phyloP scores from a whole-genome alignment of 2,329 filamentous ascomycete species.

The Colletotrichum sublineola region DNA sequence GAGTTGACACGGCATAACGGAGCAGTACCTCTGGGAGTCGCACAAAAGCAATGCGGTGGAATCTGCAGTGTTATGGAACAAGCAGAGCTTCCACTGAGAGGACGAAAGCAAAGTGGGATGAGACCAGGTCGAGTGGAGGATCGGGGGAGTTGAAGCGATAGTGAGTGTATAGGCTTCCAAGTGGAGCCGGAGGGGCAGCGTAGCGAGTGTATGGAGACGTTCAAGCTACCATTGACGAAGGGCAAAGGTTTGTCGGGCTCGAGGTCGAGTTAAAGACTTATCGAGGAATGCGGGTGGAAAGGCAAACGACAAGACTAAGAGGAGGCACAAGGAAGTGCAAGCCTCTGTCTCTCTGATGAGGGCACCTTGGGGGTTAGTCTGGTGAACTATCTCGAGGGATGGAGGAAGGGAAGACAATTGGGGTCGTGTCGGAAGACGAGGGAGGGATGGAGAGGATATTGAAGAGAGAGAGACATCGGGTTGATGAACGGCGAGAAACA shows the following conservation, averaged over 20 bases:
- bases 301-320: constrained; percentile 33
- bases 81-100: not conserved
- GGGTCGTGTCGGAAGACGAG: constrained; percentile 26
- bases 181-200: constrained; percentile 29
- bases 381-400: constrained; percentile 35
- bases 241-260: constrained; percentile 24
- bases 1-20: not conserved
- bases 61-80: not conserved
- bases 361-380: constrained; percentile 38
- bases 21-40: constrained; percentile 9
- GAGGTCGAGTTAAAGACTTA: constrained; percentile 23
- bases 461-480: constrained; percentile 31
- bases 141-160: constrained; percentile 1
- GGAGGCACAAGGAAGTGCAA: constrained; percentile 32
- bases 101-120: not conserved
- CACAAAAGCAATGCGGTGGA: constrained; percentile 19
- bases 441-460: constrained; percentile 37
- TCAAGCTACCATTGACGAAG: constrained; percentile 35
- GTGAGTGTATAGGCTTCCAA: constrained; percentile 37
- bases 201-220: constrained; percentile 30
- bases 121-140: not conserved
- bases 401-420: constrained; percentile 30
- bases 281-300: constrained; percentile 26
- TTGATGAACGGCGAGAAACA: constrained; percentile 32
- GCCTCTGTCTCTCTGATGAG: constrained; percentile 31